Evolutionary conservation across 1,284 basidiomycete genomes (phyloP), one percentile per base, ranked within the genome.

Genomic region (Heterobasidion occidentale): DNA sequence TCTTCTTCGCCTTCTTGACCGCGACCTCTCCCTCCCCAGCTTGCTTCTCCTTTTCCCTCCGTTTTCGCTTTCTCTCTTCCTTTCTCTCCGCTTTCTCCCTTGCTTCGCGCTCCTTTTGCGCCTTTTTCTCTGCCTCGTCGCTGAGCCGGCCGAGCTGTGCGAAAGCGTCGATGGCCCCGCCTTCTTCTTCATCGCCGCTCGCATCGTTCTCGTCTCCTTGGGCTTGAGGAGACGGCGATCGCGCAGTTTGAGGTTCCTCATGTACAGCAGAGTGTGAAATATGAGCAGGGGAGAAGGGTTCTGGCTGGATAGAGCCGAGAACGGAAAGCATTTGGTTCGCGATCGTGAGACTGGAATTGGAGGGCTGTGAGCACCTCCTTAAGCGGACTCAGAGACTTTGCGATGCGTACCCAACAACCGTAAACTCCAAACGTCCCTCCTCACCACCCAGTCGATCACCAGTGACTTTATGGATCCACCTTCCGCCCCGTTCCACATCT

Each of bases 291-390:
- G 88, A 88, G 69, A 94, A 92, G 0, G 95, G 95, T 63, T 95
- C 87, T 0, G 75, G 66, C 58, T 97, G 88, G 59, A 99, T 78
- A 1, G 96, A 98, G 9, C 94, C 96, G 34, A 92, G 81, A 14
- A 98, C 75, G 1, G 94, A 96, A 14, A 99, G 77, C 90, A 98
- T 97, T 64, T 96, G 88, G 66, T 98, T 97, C 46, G 94, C 92
- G 51, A 98, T 84, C 8, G 91, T 96, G 59, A 98, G 70, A 35
- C 94, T 97, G 53, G 5, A 49, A 36, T 48, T 14, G 19, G 34
- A 52, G 46, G 49, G 38, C 35, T 45, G 55, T 27, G 27, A 27
- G 27, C 5, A 27, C 27, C 27, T 27, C 3, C 27, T 5, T 27
- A 27, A 27, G 27, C 27, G 27, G 27, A 27, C 27, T 27, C 27